A percentile compares a stretch with the other conserved stretches of the same genome.
phyloP scores from a whole-genome alignment of 306 rosid genomes.

The Vachellia pachyceras region DNA sequence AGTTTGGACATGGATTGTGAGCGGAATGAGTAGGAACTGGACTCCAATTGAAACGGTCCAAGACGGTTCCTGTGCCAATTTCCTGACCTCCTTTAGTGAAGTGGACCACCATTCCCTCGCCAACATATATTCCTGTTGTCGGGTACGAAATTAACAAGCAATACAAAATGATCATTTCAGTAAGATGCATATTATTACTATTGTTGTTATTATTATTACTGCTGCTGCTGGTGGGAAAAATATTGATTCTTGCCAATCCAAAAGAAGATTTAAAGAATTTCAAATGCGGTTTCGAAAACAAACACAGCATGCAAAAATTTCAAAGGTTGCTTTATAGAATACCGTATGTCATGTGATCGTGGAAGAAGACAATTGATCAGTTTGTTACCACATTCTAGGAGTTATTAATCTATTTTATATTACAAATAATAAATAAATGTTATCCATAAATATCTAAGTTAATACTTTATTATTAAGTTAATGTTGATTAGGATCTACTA shows the following conservation, averaged over 20 bases:
- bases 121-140: conserved; percentile 69
- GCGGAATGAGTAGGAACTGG: conserved; percentile 53
- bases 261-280: not conserved
- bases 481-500: too few relatives aligned
- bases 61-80: conserved; percentile 68
- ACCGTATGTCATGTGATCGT: too few relatives aligned
- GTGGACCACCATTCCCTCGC: conserved; percentile 78
- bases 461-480: too few relatives aligned
- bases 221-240: not conserved
- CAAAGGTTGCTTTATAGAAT: not conserved
- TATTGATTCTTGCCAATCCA: conserved; percentile 23
- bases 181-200: conserved; percentile 9
- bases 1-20: conserved; percentile 68
- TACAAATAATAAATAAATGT: too few relatives aligned
- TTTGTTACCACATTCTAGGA: too few relatives aligned
- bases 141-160: conserved; percentile 25
- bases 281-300: not conserved
- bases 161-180: conserved; percentile 26
- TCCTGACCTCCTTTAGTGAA: conserved; percentile 89
- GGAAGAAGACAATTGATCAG: too few relatives aligned
- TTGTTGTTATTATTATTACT: too few relatives aligned
- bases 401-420: too few relatives aligned
- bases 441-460: too few relatives aligned
- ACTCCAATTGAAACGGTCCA: conserved; percentile 67
- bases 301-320: conserved; percentile 16